Base-by-base conservation (phyloP, 2,329 filamentous ascomycete species). In the Periconia macrospinosa region DNA sequence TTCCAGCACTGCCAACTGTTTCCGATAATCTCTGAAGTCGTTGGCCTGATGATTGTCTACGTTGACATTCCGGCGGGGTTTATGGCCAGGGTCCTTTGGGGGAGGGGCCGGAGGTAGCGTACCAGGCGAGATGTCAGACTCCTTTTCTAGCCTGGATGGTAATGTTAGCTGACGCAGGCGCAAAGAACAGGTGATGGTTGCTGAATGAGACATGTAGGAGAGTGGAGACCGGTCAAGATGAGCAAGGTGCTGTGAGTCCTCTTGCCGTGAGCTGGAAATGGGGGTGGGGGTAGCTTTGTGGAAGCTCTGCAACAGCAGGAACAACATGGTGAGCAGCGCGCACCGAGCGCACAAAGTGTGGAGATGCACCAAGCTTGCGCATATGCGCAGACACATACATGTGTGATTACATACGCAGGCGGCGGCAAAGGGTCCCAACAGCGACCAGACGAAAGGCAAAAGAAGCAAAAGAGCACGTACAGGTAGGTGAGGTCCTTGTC, bases 11-110 rank as follows among this genome's bases (percentile, higher is more conserved):
- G 86, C 82, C 52, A 90, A 82, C 65, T 91, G 87, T 76, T 87
- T 88, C 66, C 87, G 85, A 70, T 90, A 88, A 70, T 88, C 87
- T 69, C 79, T 79, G 63, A 90, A 81, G 68, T 88, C 85, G 76
- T 80, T 83, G 68, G 82, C 72, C 61, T 81, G 61, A 19, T 66
- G 78, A 65, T 80, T 82, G 59, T 83, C 83, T 72, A 83, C 83
- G 59, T 77, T 71, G 59, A 83, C 78, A 60, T 77, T 76, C 58
- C 67, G 68, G 50, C 70, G 61, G 50, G 65, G 61, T 42, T 65
- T 65, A 50, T 69, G 67, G 42, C 62, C 60, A 49, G 68, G 61
- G 62, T 73, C 70, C 54, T 72, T 73, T 23, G 69, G 70, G 33
- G 68, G 71, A 57, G 68, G 71, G 42, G 63, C 62, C 33, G 71